A percentile compares a stretch with the other conserved stretches of the same genome.
Evolutionary conservation across 805 yeast species (phyloP).

Genomic region (Candida nanaspora): DNA sequence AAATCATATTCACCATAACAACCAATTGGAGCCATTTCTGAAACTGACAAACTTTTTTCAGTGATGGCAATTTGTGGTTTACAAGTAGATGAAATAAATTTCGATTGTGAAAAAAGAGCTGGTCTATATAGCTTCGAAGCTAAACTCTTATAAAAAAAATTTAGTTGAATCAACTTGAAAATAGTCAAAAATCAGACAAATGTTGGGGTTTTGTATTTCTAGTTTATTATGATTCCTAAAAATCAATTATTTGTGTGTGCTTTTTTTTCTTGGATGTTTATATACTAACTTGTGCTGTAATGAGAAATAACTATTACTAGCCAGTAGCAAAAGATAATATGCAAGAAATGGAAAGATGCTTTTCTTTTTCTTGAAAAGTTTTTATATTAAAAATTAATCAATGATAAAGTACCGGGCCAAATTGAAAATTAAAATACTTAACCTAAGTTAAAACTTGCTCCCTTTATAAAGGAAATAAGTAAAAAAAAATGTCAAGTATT

Average conservation of each 20-base stretch:
- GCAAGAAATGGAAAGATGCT: no score
- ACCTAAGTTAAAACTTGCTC: not conserved
- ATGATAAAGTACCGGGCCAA: no score
- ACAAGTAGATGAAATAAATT: not conserved
- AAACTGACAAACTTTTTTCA: no score
- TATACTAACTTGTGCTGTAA: no score
- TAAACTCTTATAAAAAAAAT: not conserved
- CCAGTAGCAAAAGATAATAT: not conserved
- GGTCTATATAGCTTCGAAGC: not conserved
- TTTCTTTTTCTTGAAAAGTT: no score
- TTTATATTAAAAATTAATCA: no score
- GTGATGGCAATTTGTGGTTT: not conserved
- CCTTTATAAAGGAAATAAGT: not conserved
- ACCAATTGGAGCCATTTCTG: not conserved
- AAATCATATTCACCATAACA: not conserved
- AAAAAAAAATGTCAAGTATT: not conserved
- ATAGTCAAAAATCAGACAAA: no score
- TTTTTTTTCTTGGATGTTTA: no score
- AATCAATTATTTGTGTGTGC: no score
- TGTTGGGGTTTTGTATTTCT: no score
- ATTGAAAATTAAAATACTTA: not conserved
- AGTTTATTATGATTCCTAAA: no score
- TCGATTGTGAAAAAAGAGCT: no score
- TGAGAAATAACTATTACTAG: not conserved
- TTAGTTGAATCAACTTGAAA: conserved; percentile 1